Conservation (phyloP, 1,284 basidiomycete genomes). For the Ustilago trichophora region DNA sequence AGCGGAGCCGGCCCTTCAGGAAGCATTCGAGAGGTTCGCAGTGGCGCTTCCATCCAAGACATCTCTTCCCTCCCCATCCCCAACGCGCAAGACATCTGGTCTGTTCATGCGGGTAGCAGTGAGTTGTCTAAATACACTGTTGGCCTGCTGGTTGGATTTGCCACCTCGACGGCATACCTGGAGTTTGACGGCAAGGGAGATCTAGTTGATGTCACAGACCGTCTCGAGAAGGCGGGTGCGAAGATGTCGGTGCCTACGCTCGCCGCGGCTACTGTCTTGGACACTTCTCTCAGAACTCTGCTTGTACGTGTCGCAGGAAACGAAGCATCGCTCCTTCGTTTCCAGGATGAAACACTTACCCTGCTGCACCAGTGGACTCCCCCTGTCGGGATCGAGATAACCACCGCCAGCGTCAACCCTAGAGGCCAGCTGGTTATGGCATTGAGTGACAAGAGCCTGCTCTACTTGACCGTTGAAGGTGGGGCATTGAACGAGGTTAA, state of each 20-base stretch:
- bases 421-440: constrained; percentile 76
- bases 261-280: constrained; percentile 9
- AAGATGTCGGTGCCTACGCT: constrained; percentile 11
- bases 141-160: constrained; percentile 20
- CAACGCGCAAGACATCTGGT: constrained; percentile 28
- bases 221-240: constrained; percentile 8
- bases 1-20: constrained; percentile 85
- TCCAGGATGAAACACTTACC: not conserved
- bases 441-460: constrained; percentile 72
- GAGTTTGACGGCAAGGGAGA: constrained; percentile 22
- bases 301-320: constrained; percentile 14
- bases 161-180: constrained; percentile 30
- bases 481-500: constrained; percentile 51
- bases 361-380: constrained; percentile 21
- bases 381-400: constrained; percentile 14
- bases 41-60: constrained; percentile 83
- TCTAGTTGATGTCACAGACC: constrained; percentile 30
- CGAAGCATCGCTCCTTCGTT: constrained; percentile 18
- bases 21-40: constrained; percentile 81
- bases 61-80: constrained; percentile 55
- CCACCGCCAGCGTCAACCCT: constrained; percentile 69
- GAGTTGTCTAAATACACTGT: constrained; percentile 11
- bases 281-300: not conserved
- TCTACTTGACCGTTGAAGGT: constrained; percentile 71
- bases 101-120: constrained; percentile 17